Conservation (phyloP, 139 green algal species). For the Gonium pectorale region DNA sequence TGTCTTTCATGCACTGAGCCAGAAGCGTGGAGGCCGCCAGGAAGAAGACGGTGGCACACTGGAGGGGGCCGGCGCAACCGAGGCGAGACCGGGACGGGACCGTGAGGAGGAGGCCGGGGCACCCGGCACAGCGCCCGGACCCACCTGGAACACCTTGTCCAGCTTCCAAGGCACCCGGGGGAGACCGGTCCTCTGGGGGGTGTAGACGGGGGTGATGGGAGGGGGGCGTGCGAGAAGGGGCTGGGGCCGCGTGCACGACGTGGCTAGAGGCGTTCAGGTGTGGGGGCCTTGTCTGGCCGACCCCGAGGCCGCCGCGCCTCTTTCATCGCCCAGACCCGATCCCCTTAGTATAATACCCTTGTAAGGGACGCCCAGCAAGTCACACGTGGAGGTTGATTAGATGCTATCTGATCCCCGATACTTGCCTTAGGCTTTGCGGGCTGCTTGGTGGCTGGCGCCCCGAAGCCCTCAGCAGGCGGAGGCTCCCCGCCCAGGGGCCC, state of each 20-base stretch:
- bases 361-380: background rate
- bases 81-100: too few species aligned
- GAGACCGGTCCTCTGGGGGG: background rate
- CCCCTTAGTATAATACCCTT: background rate
- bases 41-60: too few species aligned
- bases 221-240: background rate
- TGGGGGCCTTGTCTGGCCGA: too few species aligned
- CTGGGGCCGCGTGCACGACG: background rate
- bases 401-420: background rate
- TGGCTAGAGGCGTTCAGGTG: background rate
- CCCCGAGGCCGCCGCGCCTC: too few species aligned
- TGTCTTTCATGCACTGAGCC: too few species aligned
- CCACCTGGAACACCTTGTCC: slow-evolving; percentile 51
- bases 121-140: background rate
- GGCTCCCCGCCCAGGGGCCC: background rate
- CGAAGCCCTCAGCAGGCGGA: background rate
- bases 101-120: too few species aligned
- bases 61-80: too few species aligned
- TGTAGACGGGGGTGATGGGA: background rate
- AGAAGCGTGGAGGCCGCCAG: too few species aligned
- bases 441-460: background rate
- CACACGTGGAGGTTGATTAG: background rate
- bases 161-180: slow-evolving; percentile 51
- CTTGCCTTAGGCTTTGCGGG: background rate
- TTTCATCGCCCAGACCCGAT: background rate